These are phyloP conservation scores for Aspergillus transmontanensis DNA, from an alignment of 2,329 filamentous ascomycete species.

Conservation along the genomic window DNA sequence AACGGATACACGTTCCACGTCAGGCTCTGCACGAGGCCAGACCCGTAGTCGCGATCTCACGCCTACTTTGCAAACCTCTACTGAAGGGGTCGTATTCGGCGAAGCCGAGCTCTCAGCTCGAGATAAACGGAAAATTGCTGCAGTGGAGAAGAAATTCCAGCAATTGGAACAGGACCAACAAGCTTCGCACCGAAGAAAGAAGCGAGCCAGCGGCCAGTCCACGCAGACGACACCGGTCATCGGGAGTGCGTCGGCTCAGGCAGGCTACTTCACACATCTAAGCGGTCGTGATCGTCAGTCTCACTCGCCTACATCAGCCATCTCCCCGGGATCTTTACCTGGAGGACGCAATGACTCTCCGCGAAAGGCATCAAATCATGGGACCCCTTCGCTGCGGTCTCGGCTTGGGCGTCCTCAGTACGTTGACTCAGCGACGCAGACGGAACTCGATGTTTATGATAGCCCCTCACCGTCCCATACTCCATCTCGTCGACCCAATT, in stretches of 20 bases:
- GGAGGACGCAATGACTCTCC: conserved; percentile 30
- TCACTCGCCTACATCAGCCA: conserved; percentile 38
- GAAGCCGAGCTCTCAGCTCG: conserved; percentile 61
- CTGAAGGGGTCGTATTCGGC: conserved; percentile 36
- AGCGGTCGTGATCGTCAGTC: conserved; percentile 40
- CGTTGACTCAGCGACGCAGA: conserved; percentile 46
- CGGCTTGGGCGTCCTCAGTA: conserved; percentile 36
- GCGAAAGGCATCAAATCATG: conserved; percentile 34
- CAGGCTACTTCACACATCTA: conserved; percentile 2
- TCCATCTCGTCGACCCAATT: conserved; percentile 30
- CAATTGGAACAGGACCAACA: conserved; percentile 62
- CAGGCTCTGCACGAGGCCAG: conserved; percentile 58
- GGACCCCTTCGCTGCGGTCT: conserved; percentile 29
- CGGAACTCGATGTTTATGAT: conserved; percentile 43
- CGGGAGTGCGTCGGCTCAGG: neutral
- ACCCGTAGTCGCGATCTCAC: conserved; percentile 64
- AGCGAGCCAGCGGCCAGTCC: conserved; percentile 59
- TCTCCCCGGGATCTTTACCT: conserved; percentile 30
- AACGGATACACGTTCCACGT: conserved; percentile 59
- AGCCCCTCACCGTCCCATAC: conserved; percentile 27
- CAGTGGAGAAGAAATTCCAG: conserved; percentile 64
- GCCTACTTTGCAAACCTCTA: conserved; percentile 54
- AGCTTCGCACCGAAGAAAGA: conserved; percentile 53
- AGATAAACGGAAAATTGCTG: conserved; percentile 64
- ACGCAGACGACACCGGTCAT: conserved; percentile 47